phyloP scores from a whole-genome alignment of 768 basidiomycete species.

The Amanita inopinata region DNA sequence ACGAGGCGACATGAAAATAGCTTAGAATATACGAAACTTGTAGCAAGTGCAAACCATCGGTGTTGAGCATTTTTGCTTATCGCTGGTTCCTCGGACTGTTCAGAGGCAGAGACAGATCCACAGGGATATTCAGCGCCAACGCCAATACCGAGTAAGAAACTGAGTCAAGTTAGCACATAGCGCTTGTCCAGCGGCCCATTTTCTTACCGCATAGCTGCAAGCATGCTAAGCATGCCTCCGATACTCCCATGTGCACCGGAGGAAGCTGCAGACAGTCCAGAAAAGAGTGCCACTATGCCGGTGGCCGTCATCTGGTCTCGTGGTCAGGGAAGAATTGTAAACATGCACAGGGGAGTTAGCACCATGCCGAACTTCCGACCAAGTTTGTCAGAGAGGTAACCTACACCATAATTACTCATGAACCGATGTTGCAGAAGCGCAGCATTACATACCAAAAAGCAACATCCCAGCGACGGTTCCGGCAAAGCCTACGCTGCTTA shows the following conservation, averaged over 20 bases:
- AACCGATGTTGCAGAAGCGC: not conserved
- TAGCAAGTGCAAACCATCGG: slow-evolving; percentile 80
- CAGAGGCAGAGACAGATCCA: slow-evolving; percentile 81
- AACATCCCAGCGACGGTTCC: slow-evolving; percentile 87
- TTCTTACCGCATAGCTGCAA: slow-evolving; percentile 64
- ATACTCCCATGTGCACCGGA: slow-evolving; percentile 66
- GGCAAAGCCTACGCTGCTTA: slow-evolving; percentile 71
- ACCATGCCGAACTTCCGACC: slow-evolving; percentile 89
- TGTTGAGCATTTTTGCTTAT: slow-evolving; percentile 77
- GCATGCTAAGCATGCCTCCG: slow-evolving; percentile 66
- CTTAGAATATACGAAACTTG: slow-evolving; percentile 41
- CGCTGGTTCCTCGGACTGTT: slow-evolving; percentile 78
- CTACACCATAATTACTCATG: slow-evolving; percentile 15
- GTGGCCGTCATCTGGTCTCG: slow-evolving; percentile 64
- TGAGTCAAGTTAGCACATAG: slow-evolving; percentile 16
- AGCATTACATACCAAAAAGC: slow-evolving; percentile 39
- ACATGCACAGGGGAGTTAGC: too few relatives aligned
- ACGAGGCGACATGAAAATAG: not conserved
- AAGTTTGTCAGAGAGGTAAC: slow-evolving; percentile 75
- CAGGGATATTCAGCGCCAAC: slow-evolving; percentile 87
- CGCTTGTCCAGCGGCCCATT: not conserved
- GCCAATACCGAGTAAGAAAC: slow-evolving; percentile 84
- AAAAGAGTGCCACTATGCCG: slow-evolving; percentile 78
- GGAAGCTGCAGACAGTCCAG: slow-evolving; percentile 73
- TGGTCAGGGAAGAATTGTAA: not conserved